A percentile compares a stretch with the other conserved stretches of the same genome.
These are phyloP conservation scores for Cynanchum wilfordii DNA, from an alignment of 257 asterid species.

Conservation along the genomic window DNA sequence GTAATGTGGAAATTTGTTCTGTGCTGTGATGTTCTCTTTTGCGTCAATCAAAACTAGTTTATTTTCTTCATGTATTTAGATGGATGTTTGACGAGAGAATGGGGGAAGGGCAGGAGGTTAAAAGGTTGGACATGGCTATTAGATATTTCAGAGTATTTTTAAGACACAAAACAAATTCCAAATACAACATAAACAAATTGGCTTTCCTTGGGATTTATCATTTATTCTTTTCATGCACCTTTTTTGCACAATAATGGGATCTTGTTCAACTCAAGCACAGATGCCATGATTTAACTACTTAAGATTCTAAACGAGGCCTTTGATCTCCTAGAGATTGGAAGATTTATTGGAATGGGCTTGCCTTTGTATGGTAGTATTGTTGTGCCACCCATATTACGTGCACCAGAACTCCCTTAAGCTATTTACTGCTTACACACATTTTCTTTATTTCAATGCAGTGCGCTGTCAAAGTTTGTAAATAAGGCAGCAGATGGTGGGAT, in stretches of 20 bases:
- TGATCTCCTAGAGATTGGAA: neutral
- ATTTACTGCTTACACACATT: neutral
- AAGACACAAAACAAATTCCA: neutral
- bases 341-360: neutral
- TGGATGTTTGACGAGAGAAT: neutral
- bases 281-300: neutral
- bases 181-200: neutral
- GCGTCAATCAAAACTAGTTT: neutral
- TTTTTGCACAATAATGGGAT: neutral
- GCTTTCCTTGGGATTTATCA: neutral
- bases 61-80: neutral
- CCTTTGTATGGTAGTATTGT: neutral
- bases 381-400: neutral
- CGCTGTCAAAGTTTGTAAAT: constrained; percentile 72
- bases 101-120: neutral
- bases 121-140: neutral
- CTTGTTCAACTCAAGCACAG: neutral
- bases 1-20: neutral
- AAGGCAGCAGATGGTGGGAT: constrained; percentile 98
- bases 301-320: neutral
- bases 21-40: neutral
- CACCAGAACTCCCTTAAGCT: neutral
- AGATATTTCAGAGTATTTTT: neutral
- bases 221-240: neutral
- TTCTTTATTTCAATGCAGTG: constrained; percentile 43